phyloP scores from a whole-genome alignment of 768 basidiomycete genomes.

The Suillus plorans region DNA sequence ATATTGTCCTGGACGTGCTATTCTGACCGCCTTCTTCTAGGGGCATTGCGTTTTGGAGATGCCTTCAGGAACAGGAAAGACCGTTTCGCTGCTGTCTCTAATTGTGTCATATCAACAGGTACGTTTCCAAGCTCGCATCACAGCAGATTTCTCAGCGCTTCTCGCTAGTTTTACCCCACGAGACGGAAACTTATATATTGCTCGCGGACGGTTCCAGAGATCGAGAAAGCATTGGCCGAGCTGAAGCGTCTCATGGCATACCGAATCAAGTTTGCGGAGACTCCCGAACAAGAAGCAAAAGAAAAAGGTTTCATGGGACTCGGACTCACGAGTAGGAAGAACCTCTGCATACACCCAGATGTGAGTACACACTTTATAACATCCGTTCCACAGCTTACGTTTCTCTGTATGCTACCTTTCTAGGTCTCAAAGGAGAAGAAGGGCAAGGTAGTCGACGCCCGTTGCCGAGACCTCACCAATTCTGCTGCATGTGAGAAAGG shows the following conservation, averaged over 20 bases:
- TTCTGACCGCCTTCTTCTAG: constrained; percentile 40
- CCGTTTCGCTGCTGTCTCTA: constrained; percentile 89
- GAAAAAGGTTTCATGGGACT: constrained; percentile 85
- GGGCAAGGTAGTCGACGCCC: constrained; percentile 94
- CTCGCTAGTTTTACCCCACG: constrained; percentile 80
- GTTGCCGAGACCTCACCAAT: constrained; percentile 94
- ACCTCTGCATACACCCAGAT: constrained; percentile 93
- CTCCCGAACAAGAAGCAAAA: constrained; percentile 70
- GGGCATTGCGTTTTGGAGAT: constrained; percentile 99
- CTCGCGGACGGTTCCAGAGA: constrained; percentile 98
- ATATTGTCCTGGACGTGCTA: not conserved
- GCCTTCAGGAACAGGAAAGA: constrained; percentile 99
- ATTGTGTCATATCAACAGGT: constrained; percentile 99
- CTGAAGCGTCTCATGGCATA: constrained; percentile 93
- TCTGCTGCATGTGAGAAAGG: constrained; percentile 81
- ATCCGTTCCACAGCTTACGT: constrained; percentile 1
- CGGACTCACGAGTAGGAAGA: constrained; percentile 94
- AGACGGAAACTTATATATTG: constrained; percentile 96
- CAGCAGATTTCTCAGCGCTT: not conserved
- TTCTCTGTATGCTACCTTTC: not conserved
- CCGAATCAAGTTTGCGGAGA: constrained; percentile 70
- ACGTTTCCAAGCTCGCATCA: constrained; percentile 1
- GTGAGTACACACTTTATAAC: constrained; percentile 41
- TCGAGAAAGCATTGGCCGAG: constrained; percentile 96
- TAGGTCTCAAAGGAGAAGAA: constrained; percentile 98